Conservation (phyloP, 257 asterid species). For the Gentiana macrophylla region DNA sequence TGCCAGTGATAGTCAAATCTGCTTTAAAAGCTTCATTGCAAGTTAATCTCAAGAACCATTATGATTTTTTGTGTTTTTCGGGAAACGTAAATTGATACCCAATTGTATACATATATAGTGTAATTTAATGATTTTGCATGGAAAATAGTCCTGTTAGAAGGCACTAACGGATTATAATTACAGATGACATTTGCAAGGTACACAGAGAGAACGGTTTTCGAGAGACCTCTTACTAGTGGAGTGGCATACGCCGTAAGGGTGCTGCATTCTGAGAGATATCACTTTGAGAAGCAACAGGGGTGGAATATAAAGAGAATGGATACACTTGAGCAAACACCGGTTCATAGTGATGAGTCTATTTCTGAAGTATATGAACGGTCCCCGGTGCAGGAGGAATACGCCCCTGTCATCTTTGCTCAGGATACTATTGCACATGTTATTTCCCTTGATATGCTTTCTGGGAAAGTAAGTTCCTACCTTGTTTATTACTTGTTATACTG, state of each 20-base stretch:
- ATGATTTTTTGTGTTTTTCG: too few species aligned
- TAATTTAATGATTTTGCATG: not conserved
- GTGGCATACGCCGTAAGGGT: constrained; percentile 97
- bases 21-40: too few species aligned
- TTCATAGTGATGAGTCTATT: constrained; percentile 76
- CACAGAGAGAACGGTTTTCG: constrained; percentile 83
- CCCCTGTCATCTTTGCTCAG: constrained; percentile 96
- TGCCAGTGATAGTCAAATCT: too few species aligned
- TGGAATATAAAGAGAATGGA: constrained; percentile 94
- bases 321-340: constrained; percentile 67
- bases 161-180: constrained; percentile 11
- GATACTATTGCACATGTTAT: constrained; percentile 92
- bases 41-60: too few species aligned
- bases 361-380: constrained; percentile 68
- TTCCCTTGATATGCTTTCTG: constrained; percentile 92
- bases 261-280: constrained; percentile 67
- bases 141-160: constrained; percentile 4
- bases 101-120: too few species aligned
- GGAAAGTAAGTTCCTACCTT: constrained; percentile 46
- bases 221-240: constrained; percentile 97
- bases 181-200: constrained; percentile 80
- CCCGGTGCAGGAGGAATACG: constrained; percentile 82
- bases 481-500: not conserved
- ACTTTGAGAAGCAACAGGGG: constrained; percentile 74
- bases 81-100: too few species aligned